Percentiles rank a stretch among this genome's conserved stretches.
Conservation (phyloP, 768 basidiomycete species). For the Auriscalpium vulgare region DNA sequence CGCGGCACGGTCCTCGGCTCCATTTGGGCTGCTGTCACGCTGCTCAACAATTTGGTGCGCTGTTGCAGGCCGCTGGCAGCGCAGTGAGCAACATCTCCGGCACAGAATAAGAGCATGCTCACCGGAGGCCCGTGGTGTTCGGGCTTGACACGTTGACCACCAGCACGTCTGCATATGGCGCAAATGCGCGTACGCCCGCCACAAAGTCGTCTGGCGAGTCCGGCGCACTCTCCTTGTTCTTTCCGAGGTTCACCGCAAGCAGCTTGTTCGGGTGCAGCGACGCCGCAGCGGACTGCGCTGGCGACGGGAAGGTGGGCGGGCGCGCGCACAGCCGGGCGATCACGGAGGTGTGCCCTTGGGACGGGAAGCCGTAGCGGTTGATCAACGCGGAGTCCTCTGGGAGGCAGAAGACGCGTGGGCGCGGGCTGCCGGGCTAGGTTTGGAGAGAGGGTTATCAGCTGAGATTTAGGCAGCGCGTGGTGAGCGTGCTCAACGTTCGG, state of each 20-base stretch:
- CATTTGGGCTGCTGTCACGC: constrained; percentile 57
- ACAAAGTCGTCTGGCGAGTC: constrained; percentile 90
- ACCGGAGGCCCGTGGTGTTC: constrained; percentile 95
- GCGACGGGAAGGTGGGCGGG: constrained; percentile 42
- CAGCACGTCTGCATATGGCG: constrained; percentile 84
- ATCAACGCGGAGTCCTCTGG: constrained; percentile 74
- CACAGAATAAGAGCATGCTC: constrained; percentile 13
- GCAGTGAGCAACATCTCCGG: not conserved
- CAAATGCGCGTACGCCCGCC: constrained; percentile 72
- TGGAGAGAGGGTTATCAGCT: not conserved
- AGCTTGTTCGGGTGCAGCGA: constrained; percentile 58
- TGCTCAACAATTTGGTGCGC: constrained; percentile 56
- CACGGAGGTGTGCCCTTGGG: constrained; percentile 78
- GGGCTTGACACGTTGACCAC: constrained; percentile 96
- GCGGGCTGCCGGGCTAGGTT: constrained; percentile 77
- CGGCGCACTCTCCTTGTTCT: constrained; percentile 82
- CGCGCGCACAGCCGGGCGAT: constrained; percentile 73
- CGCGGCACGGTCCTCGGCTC: constrained; percentile 38
- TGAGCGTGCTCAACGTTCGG: not conserved
- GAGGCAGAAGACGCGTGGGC: constrained; percentile 88
- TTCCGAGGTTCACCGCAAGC: constrained; percentile 91
- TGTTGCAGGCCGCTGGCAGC: constrained; percentile 69
- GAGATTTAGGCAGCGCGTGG: not conserved
- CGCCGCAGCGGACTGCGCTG: constrained; percentile 24
- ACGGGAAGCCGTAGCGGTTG: constrained; percentile 98